Evolutionary conservation across 202 grass and related monocot genomes (phyloP).

Genomic region (Brachypodium distachyon): DNA sequence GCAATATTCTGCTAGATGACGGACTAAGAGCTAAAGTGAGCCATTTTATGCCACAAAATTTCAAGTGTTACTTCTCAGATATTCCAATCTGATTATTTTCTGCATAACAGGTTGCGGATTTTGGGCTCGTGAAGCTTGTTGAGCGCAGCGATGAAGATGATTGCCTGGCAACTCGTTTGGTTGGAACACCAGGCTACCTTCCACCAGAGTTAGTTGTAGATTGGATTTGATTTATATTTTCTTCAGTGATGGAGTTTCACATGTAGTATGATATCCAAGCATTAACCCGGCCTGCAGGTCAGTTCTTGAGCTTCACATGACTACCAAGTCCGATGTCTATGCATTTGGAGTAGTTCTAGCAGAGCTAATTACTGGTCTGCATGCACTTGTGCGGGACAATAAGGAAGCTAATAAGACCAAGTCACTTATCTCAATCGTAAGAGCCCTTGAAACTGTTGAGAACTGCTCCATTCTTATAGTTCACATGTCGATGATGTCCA

Average conservation of each 20-base stretch:
- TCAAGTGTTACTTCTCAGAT: neutral
- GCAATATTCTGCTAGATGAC: conserved; percentile 62
- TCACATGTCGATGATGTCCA: neutral
- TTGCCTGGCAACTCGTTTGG: conserved; percentile 56
- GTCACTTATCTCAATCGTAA: conserved; percentile 53
- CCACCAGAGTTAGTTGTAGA: conserved; percentile 52
- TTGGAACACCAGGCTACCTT: conserved; percentile 71
- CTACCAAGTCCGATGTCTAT: conserved; percentile 63
- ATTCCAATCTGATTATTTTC: neutral
- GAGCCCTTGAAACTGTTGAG: neutral
- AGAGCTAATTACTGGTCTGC: conserved; percentile 53
- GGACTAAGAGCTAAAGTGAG: conserved; percentile 60
- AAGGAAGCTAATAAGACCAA: conserved; percentile 47
- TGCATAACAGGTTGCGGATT: conserved; percentile 57
- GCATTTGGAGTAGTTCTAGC: conserved; percentile 77
- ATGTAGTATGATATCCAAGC: neutral
- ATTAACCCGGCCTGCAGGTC: conserved; percentile 33
- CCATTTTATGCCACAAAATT: neutral
- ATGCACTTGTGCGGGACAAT: conserved; percentile 43
- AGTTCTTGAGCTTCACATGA: conserved; percentile 58
- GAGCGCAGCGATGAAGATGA: conserved; percentile 41
- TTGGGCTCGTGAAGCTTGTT: conserved; percentile 62
- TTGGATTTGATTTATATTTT: neutral
- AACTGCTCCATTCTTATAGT: neutral
- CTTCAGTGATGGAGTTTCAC: neutral